A percentile compares a stretch with the other conserved stretches of the same genome.
Evolutionary conservation across 495 filamentous ascomycete species (phyloP).

Genomic region (Apiosordaria backusii): DNA sequence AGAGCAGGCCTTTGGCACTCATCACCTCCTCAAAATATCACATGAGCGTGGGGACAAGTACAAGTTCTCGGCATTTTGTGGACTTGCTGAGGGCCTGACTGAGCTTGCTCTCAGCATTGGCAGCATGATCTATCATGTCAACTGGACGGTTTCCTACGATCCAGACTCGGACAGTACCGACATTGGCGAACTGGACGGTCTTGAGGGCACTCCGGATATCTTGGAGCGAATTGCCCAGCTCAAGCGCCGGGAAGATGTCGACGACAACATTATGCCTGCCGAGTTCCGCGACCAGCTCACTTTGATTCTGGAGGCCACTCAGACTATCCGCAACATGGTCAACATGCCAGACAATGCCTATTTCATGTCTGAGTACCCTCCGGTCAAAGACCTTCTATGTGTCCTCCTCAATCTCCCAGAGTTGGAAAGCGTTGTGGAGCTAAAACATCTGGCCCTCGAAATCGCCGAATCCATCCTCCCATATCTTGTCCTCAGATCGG

Average conservation of each 20-base stretch:
- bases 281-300: constrained; percentile 68
- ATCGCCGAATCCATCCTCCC: constrained; percentile 88
- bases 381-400: constrained; percentile 74
- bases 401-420: constrained; percentile 76
- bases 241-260: constrained; percentile 41
- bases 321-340: constrained; percentile 91
- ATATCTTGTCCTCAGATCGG: constrained; percentile 64
- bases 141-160: constrained; percentile 73
- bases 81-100: constrained; percentile 83
- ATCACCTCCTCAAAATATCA: constrained; percentile 92
- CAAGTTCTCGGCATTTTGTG: constrained; percentile 86
- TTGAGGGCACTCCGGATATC: constrained; percentile 73
- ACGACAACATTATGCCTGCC: constrained; percentile 70
- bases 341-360: constrained; percentile 83
- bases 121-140: constrained; percentile 72
- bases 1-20: constrained; percentile 85
- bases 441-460: constrained; percentile 89
- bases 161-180: constrained; percentile 48
- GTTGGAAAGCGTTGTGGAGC: constrained; percentile 69
- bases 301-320: constrained; percentile 77
- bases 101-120: constrained; percentile 74
- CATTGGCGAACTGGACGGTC: constrained; percentile 63
- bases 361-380: constrained; percentile 68
- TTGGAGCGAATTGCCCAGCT: constrained; percentile 62
- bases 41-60: constrained; percentile 94